phyloP scores from a whole-genome alignment of 2,329 filamentous ascomycete species.

The Cercospora sp. region DNA sequence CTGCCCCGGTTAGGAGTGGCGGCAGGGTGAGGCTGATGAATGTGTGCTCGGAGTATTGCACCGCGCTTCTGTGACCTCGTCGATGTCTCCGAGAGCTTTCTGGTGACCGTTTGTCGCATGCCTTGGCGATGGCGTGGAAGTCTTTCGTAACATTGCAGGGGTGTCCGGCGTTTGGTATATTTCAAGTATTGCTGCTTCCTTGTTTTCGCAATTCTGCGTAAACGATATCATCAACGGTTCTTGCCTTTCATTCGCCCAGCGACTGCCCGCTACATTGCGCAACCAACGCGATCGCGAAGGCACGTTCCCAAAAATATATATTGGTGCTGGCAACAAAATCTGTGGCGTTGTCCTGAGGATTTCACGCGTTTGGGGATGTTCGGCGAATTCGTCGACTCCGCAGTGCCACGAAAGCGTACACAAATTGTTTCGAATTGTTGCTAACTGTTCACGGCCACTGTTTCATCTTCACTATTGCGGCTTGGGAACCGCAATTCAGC shows the following conservation, averaged over 20 bases:
- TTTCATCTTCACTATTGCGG: neutral
- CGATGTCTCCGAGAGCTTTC: neutral
- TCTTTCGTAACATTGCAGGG: neutral
- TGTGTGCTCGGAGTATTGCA: neutral
- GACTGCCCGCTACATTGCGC: neutral
- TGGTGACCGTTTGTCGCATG: neutral
- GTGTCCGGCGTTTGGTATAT: neutral
- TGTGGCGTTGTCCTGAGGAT: neutral
- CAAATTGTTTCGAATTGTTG: neutral
- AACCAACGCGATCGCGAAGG: neutral
- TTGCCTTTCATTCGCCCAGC: neutral
- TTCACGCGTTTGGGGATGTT: neutral
- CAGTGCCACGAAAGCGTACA: neutral
- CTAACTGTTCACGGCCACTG: neutral
- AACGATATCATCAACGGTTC: neutral
- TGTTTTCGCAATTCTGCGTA: neutral
- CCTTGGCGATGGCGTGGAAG: neutral
- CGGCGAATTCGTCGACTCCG: neutral
- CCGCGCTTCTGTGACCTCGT: neutral
- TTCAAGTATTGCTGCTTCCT: neutral
- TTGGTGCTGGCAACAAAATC: neutral
- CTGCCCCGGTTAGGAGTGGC: neutral
- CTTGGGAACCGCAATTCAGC: conserved; percentile 19
- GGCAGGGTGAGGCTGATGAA: neutral
- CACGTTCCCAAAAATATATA: neutral